Percentiles rank a stretch among this genome's conserved stretches.
phyloP scores from a whole-genome alignment of 1,284 basidiomycete genomes.

The Flammula alnicola region DNA sequence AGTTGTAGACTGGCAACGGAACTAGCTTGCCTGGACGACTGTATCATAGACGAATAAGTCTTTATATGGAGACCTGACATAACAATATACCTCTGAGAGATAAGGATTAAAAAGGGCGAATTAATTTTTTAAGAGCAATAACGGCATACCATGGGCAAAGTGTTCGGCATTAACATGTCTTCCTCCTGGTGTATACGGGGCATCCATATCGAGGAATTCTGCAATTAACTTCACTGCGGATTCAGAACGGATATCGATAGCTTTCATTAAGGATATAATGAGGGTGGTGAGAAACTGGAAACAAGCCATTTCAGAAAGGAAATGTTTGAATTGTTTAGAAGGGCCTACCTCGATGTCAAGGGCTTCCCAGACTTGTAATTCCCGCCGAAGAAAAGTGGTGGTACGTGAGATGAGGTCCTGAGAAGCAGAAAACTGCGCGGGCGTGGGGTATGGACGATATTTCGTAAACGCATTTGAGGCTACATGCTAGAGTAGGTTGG shows the following conservation, averaged over 20 bases:
- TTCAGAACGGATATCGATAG: conserved; percentile 87
- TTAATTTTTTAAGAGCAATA: conserved; percentile 13
- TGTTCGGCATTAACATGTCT: conserved; percentile 80
- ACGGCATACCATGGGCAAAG: conserved; percentile 79
- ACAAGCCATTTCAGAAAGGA: conserved; percentile 14
- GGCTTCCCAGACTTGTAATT: conserved; percentile 82
- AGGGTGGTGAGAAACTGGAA: conserved; percentile 76
- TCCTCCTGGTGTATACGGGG: conserved; percentile 54
- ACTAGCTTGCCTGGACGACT: conserved; percentile 70
- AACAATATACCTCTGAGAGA: conserved; percentile 78
- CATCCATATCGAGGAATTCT: conserved; percentile 84
- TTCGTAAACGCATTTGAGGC: conserved; percentile 84
- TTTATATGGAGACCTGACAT: conserved; percentile 82
- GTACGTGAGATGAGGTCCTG: conserved; percentile 74
- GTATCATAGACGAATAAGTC: conserved; percentile 82
- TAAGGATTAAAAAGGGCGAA: conserved; percentile 6
- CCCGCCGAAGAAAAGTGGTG: conserved; percentile 80
- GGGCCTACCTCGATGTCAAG: conserved; percentile 78
- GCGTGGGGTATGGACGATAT: conserved; percentile 81
- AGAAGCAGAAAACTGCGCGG: conserved; percentile 77
- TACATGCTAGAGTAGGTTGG: conserved; percentile 68
- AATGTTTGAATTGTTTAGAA: not conserved
- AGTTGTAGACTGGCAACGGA: conserved; percentile 6
- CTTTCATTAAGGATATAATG: conserved; percentile 83
- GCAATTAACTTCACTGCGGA: conserved; percentile 79